Conservation (phyloP, 176 grass and related monocot species). For the Oryza meyeriana region DNA sequence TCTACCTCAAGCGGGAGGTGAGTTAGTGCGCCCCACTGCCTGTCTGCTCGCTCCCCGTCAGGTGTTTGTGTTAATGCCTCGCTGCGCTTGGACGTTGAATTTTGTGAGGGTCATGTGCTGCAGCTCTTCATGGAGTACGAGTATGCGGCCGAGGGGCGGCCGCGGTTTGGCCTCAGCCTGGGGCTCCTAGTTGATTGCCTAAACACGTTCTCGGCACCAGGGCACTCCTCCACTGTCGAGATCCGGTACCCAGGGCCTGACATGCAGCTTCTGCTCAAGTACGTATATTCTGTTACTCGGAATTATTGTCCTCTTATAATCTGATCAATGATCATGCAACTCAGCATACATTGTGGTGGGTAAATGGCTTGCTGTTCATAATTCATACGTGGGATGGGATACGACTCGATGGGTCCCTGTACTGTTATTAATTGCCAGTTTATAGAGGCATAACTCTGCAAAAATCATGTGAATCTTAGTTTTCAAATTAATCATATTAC, state of each 20-base stretch:
- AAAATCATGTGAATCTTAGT: neutral
- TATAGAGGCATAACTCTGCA: neutral
- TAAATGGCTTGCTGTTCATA: neutral
- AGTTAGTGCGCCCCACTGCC: neutral
- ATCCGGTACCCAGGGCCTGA: conserved; percentile 84
- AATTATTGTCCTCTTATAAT: neutral
- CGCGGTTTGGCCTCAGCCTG: conserved; percentile 75
- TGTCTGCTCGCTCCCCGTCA: neutral
- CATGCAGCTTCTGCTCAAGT: conserved; percentile 94
- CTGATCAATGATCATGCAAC: neutral
- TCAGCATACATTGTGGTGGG: neutral
- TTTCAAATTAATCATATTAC: neutral
- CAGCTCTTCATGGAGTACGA: conserved; percentile 82
- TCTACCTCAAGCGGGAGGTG: conserved; percentile 95
- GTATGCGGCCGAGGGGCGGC: conserved; percentile 60
- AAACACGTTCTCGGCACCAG: conserved; percentile 65
- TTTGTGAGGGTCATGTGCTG: neutral
- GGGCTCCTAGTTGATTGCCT: conserved; percentile 80
- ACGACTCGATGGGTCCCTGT: neutral
- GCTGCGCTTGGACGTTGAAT: neutral
- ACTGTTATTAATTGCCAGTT: neutral
- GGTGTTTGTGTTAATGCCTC: conserved; percentile 33
- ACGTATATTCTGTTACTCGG: neutral
- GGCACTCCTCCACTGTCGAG: conserved; percentile 56
- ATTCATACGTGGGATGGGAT: neutral